A percentile compares a stretch with the other conserved stretches of the same genome.
phyloP scores from a whole-genome alignment of 768 basidiomycete species.

The Sarcodon aspratus region DNA sequence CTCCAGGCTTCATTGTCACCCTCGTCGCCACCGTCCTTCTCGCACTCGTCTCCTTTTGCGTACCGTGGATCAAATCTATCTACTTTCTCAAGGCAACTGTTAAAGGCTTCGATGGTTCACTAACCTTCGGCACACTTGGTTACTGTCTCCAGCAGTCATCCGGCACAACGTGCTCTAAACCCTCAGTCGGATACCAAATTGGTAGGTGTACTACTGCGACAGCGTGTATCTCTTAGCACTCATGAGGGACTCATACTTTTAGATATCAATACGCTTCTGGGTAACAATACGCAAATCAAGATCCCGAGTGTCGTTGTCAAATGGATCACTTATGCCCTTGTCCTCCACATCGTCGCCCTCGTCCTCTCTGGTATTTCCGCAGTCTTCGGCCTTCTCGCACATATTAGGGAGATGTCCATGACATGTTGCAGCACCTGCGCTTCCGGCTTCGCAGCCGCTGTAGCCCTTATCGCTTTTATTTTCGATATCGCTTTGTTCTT shows the following conservation, averaged over 20 bases:
- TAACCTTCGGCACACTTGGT: conserved; percentile 84
- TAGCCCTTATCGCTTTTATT: conserved; percentile 80
- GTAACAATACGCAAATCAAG: conserved; percentile 48
- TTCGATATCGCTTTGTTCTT: conserved; percentile 91
- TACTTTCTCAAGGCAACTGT: conserved; percentile 74
- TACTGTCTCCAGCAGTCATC: conserved; percentile 61
- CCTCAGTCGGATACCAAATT: conserved; percentile 80
- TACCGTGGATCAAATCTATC: conserved; percentile 80
- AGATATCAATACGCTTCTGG: conserved; percentile 82
- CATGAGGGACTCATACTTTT: neutral
- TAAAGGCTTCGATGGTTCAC: conserved; percentile 37
- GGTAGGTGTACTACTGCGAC: conserved; percentile 34
- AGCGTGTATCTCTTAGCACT: neutral
- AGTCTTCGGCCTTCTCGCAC: conserved; percentile 79
- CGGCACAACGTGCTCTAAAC: conserved; percentile 62
- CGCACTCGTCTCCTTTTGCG: conserved; percentile 81
- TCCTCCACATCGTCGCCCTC: conserved; percentile 87
- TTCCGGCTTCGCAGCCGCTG: conserved; percentile 67
- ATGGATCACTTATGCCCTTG: conserved; percentile 91
- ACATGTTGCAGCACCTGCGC: conserved; percentile 71
- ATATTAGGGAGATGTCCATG: conserved; percentile 82
- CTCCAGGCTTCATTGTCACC: conserved; percentile 81
- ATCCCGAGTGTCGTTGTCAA: conserved; percentile 81
- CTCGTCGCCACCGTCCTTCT: conserved; percentile 70
- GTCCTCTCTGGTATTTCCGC: conserved; percentile 58